Base-by-base conservation (phyloP, 176 grass and related monocot species). In the Hsuehochloa calcarea region DNA sequence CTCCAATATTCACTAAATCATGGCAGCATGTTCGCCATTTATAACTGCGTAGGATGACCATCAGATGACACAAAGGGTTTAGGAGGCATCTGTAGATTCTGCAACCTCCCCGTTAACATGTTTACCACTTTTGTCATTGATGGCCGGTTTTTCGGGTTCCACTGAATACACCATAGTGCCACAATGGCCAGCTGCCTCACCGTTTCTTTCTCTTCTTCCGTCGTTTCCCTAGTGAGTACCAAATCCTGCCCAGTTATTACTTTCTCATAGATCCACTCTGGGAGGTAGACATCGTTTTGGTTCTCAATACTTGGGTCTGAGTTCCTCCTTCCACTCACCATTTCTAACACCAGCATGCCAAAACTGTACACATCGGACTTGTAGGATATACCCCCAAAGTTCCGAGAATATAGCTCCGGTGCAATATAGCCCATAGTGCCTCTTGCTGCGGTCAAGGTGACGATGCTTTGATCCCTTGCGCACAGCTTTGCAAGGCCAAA, bases 401-500 rank as follows among this genome's bases (percentile, higher is more conserved):
- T 86, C 5, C 65, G 61, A 43, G 85, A 87, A 26, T 91, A 29
- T 55, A 90, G 3, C 89, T n/a, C n/a, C n/a, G n/a, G n/a, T n/a
- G 89, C 89, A 26, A 91, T 87, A 16, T 90, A 90, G 3, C 89
- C 85, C 89, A 91, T 88, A 0, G 87, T 89, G 17, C 90, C 87
- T 45, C 90, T 86, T 7, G 87, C 83, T 79, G 68, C 87, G 2
- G 80, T 92, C 20, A 92, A 55, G 0, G 87, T 86, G 1, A 92
- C 11, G 12, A 90, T 72, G 79, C 93, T 92, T 50, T 95, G 90
- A 19, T 95, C 93, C 31, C 67, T 90, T 23, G 90, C 70, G 25
- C 93, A 95, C 5, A 92, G 19, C 68, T 92, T 94, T 16, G 93
- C 87, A 6, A 94, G 87, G 17, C 88, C 93, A 12, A 95, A 95